Percentiles rank a stretch among this genome's conserved stretches.
Evolutionary conservation across 495 filamentous ascomycete genomes (phyloP).

Genomic region (Penicillium parvum): DNA sequence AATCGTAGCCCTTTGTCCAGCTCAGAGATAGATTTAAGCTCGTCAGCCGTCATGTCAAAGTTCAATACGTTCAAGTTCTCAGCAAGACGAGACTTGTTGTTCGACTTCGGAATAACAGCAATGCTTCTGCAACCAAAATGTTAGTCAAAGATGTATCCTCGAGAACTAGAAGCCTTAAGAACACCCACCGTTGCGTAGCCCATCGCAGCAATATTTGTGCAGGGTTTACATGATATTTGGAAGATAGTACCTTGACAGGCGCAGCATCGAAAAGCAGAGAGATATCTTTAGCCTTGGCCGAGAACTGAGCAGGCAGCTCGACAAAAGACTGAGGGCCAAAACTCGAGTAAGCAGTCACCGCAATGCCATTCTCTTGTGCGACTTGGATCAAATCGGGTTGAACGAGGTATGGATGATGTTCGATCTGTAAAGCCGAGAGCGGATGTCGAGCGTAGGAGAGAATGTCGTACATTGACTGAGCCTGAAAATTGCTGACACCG

Average conservation of each 20-base stretch:
- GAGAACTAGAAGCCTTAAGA: neutral
- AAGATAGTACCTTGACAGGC: slow-evolving; percentile 55
- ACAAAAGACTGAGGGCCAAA: slow-evolving; percentile 79
- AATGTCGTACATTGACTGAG: slow-evolving; percentile 71
- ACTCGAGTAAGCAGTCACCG: slow-evolving; percentile 80
- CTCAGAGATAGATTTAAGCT: neutral
- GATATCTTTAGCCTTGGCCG: slow-evolving; percentile 58
- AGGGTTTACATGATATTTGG: slow-evolving; percentile 65
- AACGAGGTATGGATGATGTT: slow-evolving; percentile 89
- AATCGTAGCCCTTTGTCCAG: neutral
- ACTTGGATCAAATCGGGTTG: slow-evolving; percentile 69
- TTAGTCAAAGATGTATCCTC: neutral
- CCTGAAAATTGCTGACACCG: slow-evolving; percentile 83
- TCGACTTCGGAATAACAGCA: slow-evolving; percentile 86
- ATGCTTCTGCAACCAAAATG: slow-evolving; percentile 44
- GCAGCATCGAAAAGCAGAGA: slow-evolving; percentile 64
- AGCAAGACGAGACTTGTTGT: slow-evolving; percentile 49
- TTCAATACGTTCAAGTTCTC: slow-evolving; percentile 52
- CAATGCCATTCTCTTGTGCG: slow-evolving; percentile 64
- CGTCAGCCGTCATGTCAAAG: slow-evolving; percentile 42
- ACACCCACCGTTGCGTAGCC: slow-evolving; percentile 63
- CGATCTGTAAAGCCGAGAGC: slow-evolving; percentile 80
- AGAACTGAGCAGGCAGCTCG: slow-evolving; percentile 59
- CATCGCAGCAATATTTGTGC: slow-evolving; percentile 84
- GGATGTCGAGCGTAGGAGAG: slow-evolving; percentile 72